phyloP scores from a whole-genome alignment of 192 early-diverging fungal species.

The Podila clonocystis region DNA sequence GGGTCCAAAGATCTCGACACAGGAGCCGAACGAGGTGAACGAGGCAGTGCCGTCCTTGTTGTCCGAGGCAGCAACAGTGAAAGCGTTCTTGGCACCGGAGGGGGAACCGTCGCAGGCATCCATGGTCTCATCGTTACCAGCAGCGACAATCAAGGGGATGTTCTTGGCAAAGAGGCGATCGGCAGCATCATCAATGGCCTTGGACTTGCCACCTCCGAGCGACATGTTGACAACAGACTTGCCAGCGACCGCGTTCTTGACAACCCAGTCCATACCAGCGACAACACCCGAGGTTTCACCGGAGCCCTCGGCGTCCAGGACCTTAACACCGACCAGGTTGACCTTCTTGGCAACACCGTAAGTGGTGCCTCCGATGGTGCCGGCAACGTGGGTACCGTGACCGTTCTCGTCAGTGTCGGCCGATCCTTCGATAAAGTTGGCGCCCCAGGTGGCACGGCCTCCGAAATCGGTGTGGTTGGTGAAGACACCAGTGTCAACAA shows the following conservation, averaged over 20 bases:
- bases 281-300: constrained; percentile 63
- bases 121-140: constrained; percentile 60
- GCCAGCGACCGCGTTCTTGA: constrained; percentile 14
- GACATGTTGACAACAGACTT: constrained; percentile 65
- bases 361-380: constrained; percentile 57
- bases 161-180: constrained; percentile 40
- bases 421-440: constrained; percentile 44
- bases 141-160: constrained; percentile 63
- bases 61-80: constrained; percentile 59
- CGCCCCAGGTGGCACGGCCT: constrained; percentile 57
- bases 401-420: constrained; percentile 55
- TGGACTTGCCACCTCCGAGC: constrained; percentile 64
- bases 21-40: constrained; percentile 63
- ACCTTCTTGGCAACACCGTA: constrained; percentile 77
- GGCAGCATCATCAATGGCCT: constrained; percentile 55
- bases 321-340: constrained; percentile 65
- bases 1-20: constrained; percentile 70
- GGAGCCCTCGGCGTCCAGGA: constrained; percentile 61
- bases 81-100: constrained; percentile 46
- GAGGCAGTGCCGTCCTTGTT: constrained; percentile 48
- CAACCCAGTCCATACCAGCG: constrained; percentile 61
- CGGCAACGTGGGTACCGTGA: constrained; percentile 69
- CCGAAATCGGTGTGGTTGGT: constrained; percentile 55
- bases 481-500: constrained; percentile 64
- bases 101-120: constrained; percentile 69